Conservation (phyloP, 305 asterid species). For the Fraxinus greggii region DNA sequence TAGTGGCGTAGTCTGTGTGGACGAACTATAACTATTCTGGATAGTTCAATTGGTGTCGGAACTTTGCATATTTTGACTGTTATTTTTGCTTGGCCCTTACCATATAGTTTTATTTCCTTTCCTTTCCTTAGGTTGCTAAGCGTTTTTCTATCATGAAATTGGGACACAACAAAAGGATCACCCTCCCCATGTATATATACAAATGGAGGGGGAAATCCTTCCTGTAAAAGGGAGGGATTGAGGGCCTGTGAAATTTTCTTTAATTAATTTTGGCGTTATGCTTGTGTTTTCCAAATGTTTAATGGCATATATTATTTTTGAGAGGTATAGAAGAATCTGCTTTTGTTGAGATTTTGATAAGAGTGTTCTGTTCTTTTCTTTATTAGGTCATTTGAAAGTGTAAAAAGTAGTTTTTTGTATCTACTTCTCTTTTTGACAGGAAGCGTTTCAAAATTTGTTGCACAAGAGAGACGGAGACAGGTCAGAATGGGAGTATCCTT, state of each 20-base stretch:
- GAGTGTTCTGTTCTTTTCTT: not conserved
- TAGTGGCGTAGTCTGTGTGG: not conserved
- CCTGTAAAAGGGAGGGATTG: not conserved
- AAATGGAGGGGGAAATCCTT: not conserved
- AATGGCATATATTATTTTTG: not conserved
- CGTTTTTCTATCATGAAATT: not conserved
- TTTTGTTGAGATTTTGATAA: not conserved
- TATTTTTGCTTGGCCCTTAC: not conserved
- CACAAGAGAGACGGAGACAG: slow-evolving; percentile 82
- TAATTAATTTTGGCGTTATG: not conserved
- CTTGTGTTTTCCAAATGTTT: not conserved
- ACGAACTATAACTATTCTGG: not conserved
- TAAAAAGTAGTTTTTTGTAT: not conserved
- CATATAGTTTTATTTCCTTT: not conserved
- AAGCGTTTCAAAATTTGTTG: slow-evolving; percentile 67
- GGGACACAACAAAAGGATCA: not conserved
- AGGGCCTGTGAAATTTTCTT: not conserved
- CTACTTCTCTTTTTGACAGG: slow-evolving; percentile 38
- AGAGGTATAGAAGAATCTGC: not conserved
- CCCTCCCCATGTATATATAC: not conserved
- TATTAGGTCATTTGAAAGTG: not conserved
- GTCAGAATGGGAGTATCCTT: slow-evolving; percentile 99
- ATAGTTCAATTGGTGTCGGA: not conserved
- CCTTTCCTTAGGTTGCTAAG: not conserved
- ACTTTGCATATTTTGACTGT: not conserved